These are phyloP conservation scores for Myxozyma geophila DNA, from an alignment of 805 yeast genomes.

Conservation along the genomic window DNA sequence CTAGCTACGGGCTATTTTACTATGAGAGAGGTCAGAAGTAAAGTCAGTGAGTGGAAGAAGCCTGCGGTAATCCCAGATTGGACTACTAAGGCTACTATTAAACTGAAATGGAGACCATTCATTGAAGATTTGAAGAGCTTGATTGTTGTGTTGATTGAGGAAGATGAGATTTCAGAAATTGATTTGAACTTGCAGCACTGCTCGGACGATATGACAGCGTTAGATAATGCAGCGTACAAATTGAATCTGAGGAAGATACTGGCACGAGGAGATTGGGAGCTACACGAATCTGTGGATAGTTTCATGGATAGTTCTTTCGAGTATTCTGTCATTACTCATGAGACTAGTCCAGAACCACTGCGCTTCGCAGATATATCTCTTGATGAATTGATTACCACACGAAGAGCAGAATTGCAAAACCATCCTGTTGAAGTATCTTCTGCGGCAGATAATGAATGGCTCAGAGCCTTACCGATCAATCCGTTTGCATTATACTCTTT, in stretches of 20 bases:
- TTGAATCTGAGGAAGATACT: too few relatives aligned
- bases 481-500: constrained; percentile 12
- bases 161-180: neutral
- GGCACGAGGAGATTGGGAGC: too few relatives aligned
- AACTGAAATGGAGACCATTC: constrained; percentile 19
- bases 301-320: too few relatives aligned
- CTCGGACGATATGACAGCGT: too few relatives aligned
- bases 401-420: neutral
- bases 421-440: too few relatives aligned
- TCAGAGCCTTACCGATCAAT: constrained; percentile 2
- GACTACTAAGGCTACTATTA: neutral
- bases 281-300: too few relatives aligned
- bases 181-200: neutral
- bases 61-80: neutral
- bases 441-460: neutral
- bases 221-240: too few relatives aligned
- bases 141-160: neutral
- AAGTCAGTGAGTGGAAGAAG: constrained; percentile 6
- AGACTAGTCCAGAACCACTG: too few relatives aligned
- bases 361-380: neutral
- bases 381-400: constrained; percentile 12
- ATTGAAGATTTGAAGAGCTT: neutral
- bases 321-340: too few relatives aligned
- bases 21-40: constrained; percentile 1
- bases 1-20: neutral